Conservation (phyloP, 495 filamentous ascomycete species). For the Hyaloscypha finlandica region DNA sequence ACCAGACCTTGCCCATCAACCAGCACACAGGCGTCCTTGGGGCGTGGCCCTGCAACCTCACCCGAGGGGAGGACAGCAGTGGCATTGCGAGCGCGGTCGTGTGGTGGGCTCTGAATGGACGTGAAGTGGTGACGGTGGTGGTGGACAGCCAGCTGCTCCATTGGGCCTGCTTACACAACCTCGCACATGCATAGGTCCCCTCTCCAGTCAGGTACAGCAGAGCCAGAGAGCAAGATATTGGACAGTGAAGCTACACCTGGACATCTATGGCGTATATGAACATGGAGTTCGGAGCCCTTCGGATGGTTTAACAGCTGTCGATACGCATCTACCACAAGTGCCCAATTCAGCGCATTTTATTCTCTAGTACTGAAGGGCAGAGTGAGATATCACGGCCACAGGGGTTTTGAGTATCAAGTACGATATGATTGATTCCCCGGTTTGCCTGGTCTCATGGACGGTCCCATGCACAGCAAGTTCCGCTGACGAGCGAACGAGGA, state of each 20-base stretch:
- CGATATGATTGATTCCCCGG: not conserved
- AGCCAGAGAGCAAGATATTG: not conserved
- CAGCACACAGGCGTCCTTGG: not conserved
- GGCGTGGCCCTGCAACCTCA: not conserved
- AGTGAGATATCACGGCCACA: not conserved
- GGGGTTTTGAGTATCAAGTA: not conserved
- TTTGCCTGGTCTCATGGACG: not conserved
- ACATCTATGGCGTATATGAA: not conserved
- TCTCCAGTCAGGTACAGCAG: not conserved
- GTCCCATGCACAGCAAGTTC: not conserved
- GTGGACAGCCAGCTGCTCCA: not conserved
- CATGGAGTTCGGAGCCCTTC: not conserved
- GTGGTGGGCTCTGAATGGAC: not conserved
- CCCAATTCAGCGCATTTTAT: not conserved
- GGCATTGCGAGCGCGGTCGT: not conserved
- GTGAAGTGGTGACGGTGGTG: not conserved
- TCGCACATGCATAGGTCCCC: not conserved
- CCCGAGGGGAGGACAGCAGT: not conserved
- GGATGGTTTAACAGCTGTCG: not conserved
- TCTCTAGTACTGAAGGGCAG: not conserved
- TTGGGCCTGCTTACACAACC: not conserved
- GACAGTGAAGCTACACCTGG: not conserved
- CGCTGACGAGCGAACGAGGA: constrained; percentile 2
- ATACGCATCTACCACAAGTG: not conserved
- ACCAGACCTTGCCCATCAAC: not conserved